Conservation (phyloP, 108 stramenopile genomes). For the Cyclotella choctawhatcheeana region DNA sequence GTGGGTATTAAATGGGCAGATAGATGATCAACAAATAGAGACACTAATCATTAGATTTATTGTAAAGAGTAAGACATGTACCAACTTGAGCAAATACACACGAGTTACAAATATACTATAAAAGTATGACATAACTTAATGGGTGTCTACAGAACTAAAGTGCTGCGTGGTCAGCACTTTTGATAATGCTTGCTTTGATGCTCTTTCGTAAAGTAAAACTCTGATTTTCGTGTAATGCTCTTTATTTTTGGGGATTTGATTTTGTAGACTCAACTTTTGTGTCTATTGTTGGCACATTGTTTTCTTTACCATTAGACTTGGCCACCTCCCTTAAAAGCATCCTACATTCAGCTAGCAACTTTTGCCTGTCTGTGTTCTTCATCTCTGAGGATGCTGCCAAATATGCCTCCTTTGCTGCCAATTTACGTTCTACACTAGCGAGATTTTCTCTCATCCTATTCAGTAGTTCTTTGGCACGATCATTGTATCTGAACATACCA, state of each 20-base stretch:
- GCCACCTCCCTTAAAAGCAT: constrained; percentile 85
- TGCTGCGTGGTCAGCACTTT: no score
- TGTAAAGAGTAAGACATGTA: no score
- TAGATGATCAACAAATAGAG: no score
- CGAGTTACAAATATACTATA: no score
- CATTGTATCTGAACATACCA: constrained; percentile 95
- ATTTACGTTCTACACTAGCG: constrained; percentile 90
- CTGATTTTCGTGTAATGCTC: no score
- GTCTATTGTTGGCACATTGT: neutral
- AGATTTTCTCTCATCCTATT: constrained; percentile 88
- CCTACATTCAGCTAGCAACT: constrained; percentile 88
- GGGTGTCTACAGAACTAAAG: no score
- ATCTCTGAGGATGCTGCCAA: constrained; percentile 91
- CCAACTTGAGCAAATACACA: no score
- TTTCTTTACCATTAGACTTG: constrained; percentile 24
- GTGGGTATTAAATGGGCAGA: no score
- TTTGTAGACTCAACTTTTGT: neutral
- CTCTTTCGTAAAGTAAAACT: no score
- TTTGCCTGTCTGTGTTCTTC: constrained; percentile 86
- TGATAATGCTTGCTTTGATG: no score
- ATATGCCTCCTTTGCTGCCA: constrained; percentile 95
- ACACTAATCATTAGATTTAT: no score
- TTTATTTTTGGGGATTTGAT: constrained; percentile 1
- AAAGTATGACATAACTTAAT: no score
- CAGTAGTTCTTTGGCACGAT: constrained; percentile 74